Percentiles rank a stretch among this genome's conserved stretches.
phyloP scores from a whole-genome alignment of 2,329 filamentous ascomycete genomes.

The Epichloe amarillans region DNA sequence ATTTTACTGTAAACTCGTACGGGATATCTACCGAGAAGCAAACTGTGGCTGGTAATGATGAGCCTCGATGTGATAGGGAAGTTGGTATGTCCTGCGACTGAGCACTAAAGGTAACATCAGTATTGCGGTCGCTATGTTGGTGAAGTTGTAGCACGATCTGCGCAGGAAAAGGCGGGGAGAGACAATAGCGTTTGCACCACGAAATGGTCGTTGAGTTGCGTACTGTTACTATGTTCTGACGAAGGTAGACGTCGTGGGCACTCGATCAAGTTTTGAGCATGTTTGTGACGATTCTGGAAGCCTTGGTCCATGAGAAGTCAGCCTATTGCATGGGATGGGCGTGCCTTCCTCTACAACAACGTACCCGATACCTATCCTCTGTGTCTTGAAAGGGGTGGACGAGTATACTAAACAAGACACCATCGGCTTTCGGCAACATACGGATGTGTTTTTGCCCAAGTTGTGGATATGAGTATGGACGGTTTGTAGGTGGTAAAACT shows the following conservation, averaged over 20 bases:
- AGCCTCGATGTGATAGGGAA: too few relatives aligned
- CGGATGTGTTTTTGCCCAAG: constrained; percentile 4
- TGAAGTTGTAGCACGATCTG: background rate
- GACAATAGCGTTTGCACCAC: background rate
- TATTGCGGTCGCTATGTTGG: too few relatives aligned
- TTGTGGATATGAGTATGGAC: constrained; percentile 8
- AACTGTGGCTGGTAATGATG: too few relatives aligned
- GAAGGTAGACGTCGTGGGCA: background rate
- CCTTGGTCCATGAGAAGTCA: constrained; percentile 10
- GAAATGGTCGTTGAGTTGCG: background rate
- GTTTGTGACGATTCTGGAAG: constrained; percentile 8
- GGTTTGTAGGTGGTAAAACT: background rate
- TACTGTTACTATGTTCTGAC: background rate
- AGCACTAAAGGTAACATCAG: too few relatives aligned
- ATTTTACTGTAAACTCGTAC: too few relatives aligned
- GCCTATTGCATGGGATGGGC: constrained; percentile 12
- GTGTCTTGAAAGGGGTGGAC: background rate
- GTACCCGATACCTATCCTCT: constrained; percentile 2
- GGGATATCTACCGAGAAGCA: too few relatives aligned
- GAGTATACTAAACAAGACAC: background rate
- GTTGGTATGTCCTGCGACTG: too few relatives aligned
- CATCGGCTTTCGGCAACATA: constrained; percentile 6
- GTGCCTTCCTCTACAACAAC: constrained; percentile 10
- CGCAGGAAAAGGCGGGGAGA: too few relatives aligned
- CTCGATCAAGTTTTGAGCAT: background rate